Percentiles rank a stretch among this genome's conserved stretches.
These are phyloP conservation scores for Osmanthus fragrans DNA, from an alignment of 257 asterid species.

Conservation along the genomic window DNA sequence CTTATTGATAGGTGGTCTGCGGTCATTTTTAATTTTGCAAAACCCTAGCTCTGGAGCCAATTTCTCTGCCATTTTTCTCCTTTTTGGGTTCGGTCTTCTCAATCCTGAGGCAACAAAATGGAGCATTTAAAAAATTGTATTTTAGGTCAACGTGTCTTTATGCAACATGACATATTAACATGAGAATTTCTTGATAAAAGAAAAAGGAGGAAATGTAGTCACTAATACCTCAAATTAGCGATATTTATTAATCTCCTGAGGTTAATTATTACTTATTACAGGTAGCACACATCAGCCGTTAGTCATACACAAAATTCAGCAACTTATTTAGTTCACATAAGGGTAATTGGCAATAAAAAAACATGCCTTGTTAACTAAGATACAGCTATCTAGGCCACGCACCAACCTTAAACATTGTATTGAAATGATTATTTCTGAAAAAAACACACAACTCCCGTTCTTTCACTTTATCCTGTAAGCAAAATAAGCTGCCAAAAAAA, in stretches of 20 bases:
- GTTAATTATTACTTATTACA: background rate
- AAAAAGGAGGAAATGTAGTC: background rate
- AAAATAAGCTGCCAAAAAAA: slow-evolving; percentile 64
- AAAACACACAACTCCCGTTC: slow-evolving; percentile 93
- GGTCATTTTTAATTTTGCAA: too few species aligned
- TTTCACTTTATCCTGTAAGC: slow-evolving; percentile 84
- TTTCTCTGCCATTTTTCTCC: too few species aligned
- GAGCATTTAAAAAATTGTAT: background rate
- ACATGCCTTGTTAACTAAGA: background rate
- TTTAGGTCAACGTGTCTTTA: background rate
- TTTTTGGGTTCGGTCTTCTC: too few species aligned
- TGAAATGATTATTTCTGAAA: slow-evolving; percentile 97
- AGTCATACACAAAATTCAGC: slow-evolving; percentile 6
- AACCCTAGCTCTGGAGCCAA: too few species aligned
- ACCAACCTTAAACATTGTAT: slow-evolving; percentile 96
- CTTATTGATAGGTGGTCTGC: too few species aligned
- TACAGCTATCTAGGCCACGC: slow-evolving; percentile 1
- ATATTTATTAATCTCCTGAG: background rate
- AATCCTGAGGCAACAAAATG: too few species aligned
- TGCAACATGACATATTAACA: background rate
- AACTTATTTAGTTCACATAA: slow-evolving; percentile 13
- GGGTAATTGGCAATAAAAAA: background rate
- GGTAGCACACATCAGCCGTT: background rate
- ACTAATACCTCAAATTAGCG: background rate
- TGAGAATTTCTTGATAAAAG: background rate